These are phyloP conservation scores for Aureobasidium pullulans DNA, from an alignment of 2,329 filamentous ascomycete species.

Conservation along the genomic window DNA sequence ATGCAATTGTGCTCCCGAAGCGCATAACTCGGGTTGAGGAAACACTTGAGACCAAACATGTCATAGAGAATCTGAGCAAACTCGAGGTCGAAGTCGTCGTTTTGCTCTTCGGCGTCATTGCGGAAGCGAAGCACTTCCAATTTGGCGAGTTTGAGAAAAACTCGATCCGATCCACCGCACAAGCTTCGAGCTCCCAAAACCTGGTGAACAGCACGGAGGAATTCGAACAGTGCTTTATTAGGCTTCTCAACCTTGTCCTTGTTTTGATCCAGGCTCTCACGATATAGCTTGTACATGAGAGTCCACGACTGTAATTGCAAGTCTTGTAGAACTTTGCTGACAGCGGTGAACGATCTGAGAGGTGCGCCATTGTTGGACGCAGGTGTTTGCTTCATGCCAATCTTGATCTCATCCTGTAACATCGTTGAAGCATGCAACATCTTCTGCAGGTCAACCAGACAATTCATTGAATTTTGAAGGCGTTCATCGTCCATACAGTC, in stretches of 20 bases:
- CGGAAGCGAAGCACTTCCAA: conserved; percentile 68
- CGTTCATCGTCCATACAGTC: conserved; percentile 80
- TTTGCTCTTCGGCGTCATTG: conserved; percentile 42
- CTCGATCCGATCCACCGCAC: conserved; percentile 78
- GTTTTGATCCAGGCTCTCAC: conserved; percentile 65
- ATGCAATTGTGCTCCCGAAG: conserved; percentile 68
- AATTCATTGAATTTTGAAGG: conserved; percentile 62
- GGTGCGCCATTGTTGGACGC: conserved; percentile 43
- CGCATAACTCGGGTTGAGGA: conserved; percentile 29
- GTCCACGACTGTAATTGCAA: conserved; percentile 86
- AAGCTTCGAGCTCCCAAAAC: conserved; percentile 75
- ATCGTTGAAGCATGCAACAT: conserved; percentile 73
- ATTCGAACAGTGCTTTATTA: conserved; percentile 68
- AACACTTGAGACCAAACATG: conserved; percentile 67
- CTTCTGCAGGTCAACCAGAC: conserved; percentile 63
- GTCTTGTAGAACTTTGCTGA: conserved; percentile 57
- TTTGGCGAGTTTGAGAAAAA: conserved; percentile 83
- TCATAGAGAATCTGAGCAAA: conserved; percentile 80
- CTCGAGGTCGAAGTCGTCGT: conserved; percentile 79
- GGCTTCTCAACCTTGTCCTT: conserved; percentile 53
- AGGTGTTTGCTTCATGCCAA: conserved; percentile 62
- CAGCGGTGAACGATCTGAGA: conserved; percentile 21
- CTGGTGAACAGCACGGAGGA: conserved; percentile 73
- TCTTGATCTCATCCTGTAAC: conserved; percentile 76
- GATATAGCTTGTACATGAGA: conserved; percentile 72